Percentiles rank a stretch among this genome's conserved stretches.
Conservation (phyloP, 2,329 filamentous ascomycete species). For the Penicillium sp. region DNA sequence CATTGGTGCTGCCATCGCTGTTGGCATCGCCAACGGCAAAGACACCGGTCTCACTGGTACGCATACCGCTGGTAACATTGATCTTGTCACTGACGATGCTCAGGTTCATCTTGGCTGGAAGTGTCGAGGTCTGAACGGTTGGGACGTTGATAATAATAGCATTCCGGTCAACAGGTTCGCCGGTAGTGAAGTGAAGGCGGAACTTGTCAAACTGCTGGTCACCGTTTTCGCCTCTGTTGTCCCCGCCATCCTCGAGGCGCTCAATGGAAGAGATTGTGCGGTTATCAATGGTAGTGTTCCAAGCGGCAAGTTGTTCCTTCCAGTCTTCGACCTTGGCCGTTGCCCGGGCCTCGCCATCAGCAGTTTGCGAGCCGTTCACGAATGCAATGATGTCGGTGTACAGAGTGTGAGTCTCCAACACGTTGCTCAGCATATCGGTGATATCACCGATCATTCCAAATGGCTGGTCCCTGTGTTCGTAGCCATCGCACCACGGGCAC, state of each 20-base stretch:
- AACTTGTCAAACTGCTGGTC: slow-evolving; percentile 55
- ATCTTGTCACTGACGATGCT: slow-evolving; percentile 48
- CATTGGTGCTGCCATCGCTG: slow-evolving; percentile 59
- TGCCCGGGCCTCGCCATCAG: slow-evolving; percentile 42
- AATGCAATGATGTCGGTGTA: slow-evolving; percentile 59
- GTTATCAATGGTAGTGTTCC: slow-evolving; percentile 58
- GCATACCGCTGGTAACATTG: slow-evolving; percentile 45
- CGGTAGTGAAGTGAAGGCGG: slow-evolving; percentile 53
- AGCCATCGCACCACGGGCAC: slow-evolving; percentile 66
- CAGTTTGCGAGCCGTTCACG: slow-evolving; percentile 60
- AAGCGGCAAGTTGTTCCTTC: slow-evolving; percentile 50
- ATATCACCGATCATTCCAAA: slow-evolving; percentile 56
- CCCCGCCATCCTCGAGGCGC: slow-evolving; percentile 44
- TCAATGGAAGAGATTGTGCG: slow-evolving; percentile 52
- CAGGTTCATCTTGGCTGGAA: slow-evolving; percentile 53
- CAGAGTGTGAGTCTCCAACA: slow-evolving; percentile 56
- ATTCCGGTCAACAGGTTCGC: slow-evolving; percentile 47
- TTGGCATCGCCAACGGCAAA: slow-evolving; percentile 63
- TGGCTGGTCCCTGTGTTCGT: slow-evolving; percentile 60
- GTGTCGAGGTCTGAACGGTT: slow-evolving; percentile 48
- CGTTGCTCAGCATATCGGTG: slow-evolving; percentile 45
- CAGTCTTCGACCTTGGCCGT: slow-evolving; percentile 48
- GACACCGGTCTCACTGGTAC: slow-evolving; percentile 55
- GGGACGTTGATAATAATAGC: slow-evolving; percentile 56
- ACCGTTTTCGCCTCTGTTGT: slow-evolving; percentile 27